A percentile compares a stretch with the other conserved stretches of the same genome.
phyloP scores from a whole-genome alignment of 2,329 filamentous ascomycete species.

The Aspergillus pseudotamarii region DNA sequence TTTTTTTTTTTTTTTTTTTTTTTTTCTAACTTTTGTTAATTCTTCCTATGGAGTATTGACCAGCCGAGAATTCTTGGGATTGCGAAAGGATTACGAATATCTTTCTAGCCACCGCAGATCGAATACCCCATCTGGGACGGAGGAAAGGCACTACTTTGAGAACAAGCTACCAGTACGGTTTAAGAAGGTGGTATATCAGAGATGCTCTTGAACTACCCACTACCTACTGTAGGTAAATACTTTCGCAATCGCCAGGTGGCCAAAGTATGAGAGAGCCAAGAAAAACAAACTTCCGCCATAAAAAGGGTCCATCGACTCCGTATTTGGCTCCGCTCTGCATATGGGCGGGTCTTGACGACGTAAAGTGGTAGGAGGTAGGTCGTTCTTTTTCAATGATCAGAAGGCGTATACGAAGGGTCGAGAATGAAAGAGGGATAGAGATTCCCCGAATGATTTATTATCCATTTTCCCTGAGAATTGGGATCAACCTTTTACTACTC shows the following conservation, averaged over 20 bases:
- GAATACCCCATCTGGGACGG: background rate
- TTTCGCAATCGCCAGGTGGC: background rate
- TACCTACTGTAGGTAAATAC: background rate
- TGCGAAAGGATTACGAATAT: background rate
- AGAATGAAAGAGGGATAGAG: too few relatives aligned
- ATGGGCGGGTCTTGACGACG: background rate
- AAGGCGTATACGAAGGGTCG: background rate
- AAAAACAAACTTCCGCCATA: background rate
- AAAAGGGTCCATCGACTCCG: too few relatives aligned
- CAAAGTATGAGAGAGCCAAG: background rate
- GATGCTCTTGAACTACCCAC: background rate
- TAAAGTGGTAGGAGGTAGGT: background rate
- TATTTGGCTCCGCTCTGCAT: background rate
- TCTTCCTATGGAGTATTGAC: background rate
- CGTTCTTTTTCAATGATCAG: background rate
- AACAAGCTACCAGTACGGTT: background rate
- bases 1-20: too few relatives aligned
- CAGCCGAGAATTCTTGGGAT: background rate
- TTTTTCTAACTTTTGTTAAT: background rate
- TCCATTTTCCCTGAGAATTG: too few relatives aligned
- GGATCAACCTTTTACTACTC: too few relatives aligned
- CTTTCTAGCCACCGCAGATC: background rate
- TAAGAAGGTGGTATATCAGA: background rate
- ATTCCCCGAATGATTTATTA: too few relatives aligned
- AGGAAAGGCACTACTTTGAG: too few relatives aligned